phyloP scores from a whole-genome alignment of 495 filamentous ascomycete genomes.

The Mytilinidion resinicola region DNA sequence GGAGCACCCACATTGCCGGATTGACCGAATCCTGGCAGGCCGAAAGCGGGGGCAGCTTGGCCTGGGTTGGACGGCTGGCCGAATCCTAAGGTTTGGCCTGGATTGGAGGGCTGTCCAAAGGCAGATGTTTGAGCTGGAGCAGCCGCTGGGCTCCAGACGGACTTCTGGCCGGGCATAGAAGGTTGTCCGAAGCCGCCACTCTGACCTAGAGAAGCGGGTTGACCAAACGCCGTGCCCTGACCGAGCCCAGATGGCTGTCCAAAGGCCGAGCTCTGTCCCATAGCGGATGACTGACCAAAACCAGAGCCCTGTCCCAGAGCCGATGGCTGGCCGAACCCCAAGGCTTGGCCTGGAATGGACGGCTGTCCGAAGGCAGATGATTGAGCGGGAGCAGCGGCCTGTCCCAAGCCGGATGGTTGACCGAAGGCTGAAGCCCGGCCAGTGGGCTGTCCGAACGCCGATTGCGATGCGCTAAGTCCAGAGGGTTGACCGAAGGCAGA shows the following conservation, averaged over 20 bases:
- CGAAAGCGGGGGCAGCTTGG: no score
- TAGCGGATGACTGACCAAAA: conserved; percentile 25
- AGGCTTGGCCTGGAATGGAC: conserved; percentile 2
- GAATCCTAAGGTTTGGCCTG: neutral
- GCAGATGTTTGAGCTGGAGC: conserved; percentile 2
- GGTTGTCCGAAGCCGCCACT: conserved; percentile 23
- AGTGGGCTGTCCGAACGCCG: conserved; percentile 28
- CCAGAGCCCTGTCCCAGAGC: conserved; percentile 10
- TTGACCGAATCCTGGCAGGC: no score
- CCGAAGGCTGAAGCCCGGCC: neutral
- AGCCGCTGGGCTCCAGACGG: conserved; percentile 13
- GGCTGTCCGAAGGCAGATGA: conserved; percentile 17
- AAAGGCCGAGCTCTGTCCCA: conserved; percentile 17
- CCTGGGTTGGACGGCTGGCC: neutral
- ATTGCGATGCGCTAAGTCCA: conserved; percentile 1
- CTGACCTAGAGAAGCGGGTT: conserved; percentile 10
- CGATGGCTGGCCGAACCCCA: conserved; percentile 23
- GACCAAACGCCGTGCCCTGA: conserved; percentile 19
- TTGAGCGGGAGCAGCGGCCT: conserved; percentile 3
- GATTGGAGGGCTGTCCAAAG: conserved; percentile 11
- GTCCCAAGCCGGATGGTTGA: conserved; percentile 11
- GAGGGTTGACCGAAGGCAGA: conserved; percentile 19
- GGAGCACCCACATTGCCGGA: no score
- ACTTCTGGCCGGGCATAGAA: conserved; percentile 13
- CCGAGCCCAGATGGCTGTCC: conserved; percentile 15